phyloP scores from a whole-genome alignment of 2,329 filamentous ascomycete genomes.

The Hypoxylon sp. region DNA sequence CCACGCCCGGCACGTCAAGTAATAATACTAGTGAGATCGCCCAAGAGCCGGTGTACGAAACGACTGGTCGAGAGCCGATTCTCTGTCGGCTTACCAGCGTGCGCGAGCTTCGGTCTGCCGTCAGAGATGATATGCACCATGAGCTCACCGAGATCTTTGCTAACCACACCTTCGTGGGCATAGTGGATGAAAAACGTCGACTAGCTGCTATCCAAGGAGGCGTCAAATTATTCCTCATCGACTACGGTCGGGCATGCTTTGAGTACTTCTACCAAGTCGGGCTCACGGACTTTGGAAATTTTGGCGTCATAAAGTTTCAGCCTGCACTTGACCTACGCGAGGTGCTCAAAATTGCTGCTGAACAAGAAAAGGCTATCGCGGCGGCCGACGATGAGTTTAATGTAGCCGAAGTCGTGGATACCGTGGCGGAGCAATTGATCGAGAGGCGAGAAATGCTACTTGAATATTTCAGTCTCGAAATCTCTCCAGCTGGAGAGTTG shows the following conservation, averaged over 20 bases:
- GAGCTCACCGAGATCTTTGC: conserved; percentile 90
- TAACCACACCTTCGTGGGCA: conserved; percentile 90
- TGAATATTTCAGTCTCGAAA: conserved; percentile 92
- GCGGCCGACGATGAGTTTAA: conserved; percentile 71
- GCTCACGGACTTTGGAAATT: conserved; percentile 95
- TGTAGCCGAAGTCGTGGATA: conserved; percentile 74
- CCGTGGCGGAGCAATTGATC: conserved; percentile 78
- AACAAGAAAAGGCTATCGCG: conserved; percentile 73
- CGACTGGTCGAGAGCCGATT: conserved; percentile 76
- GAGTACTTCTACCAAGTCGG: conserved; percentile 98
- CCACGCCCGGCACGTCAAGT: conserved; percentile 51
- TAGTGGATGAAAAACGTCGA: conserved; percentile 89
- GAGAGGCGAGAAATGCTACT: conserved; percentile 86
- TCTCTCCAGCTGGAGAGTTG: conserved; percentile 83
- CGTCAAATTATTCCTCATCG: conserved; percentile 90
- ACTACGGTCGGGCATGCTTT: conserved; percentile 88
- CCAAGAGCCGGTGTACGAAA: conserved; percentile 72
- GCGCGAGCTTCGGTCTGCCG: conserved; percentile 84
- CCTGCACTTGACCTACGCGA: conserved; percentile 80
- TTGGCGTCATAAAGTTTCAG: conserved; percentile 85
- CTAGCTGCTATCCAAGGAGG: conserved; percentile 94
- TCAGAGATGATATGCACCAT: conserved; percentile 86
- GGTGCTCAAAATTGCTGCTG: conserved; percentile 80
- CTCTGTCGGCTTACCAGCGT: conserved; percentile 85
- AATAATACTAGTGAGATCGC: conserved; percentile 42